These are phyloP conservation scores for Beauveria bassiana DNA, from an alignment of 2,329 filamentous ascomycete species.

Conservation along the genomic window DNA sequence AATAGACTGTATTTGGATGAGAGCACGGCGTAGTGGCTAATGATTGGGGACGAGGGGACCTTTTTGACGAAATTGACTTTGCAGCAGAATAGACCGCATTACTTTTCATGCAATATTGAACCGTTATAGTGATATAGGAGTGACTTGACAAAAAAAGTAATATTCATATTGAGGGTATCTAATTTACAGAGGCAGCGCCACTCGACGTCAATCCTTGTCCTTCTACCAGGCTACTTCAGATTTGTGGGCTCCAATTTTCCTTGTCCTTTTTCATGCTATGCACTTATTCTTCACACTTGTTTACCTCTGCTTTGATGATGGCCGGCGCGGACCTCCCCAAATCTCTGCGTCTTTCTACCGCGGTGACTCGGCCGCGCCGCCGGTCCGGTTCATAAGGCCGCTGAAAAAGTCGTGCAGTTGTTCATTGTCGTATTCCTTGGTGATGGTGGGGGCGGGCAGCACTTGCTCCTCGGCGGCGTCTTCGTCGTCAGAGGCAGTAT, in stretches of 20 bases:
- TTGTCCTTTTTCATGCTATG: slow-evolving; percentile 6
- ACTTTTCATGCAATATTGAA: not conserved
- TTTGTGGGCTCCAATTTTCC: slow-evolving; percentile 4
- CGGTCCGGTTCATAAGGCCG: slow-evolving; percentile 50
- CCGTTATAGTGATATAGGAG: not conserved
- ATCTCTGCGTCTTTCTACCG: slow-evolving; percentile 5
- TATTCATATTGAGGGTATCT: slow-evolving; percentile 32
- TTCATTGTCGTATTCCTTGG: slow-evolving; percentile 41
- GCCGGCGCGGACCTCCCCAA: no score
- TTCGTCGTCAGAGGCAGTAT: slow-evolving; percentile 38
- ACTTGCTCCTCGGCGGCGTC: slow-evolving; percentile 30
- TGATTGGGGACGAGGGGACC: not conserved
- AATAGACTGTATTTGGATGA: not conserved
- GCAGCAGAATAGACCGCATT: not conserved
- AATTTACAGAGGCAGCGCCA: slow-evolving; percentile 25
- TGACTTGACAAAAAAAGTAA: not conserved
- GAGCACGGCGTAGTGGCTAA: not conserved
- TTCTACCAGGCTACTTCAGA: not conserved
- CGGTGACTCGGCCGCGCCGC: slow-evolving; percentile 17
- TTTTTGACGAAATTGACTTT: not conserved
- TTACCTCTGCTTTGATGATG: no score
- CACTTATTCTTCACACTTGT: not conserved
- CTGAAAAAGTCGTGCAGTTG: slow-evolving; percentile 53
- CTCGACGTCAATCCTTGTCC: not conserved
- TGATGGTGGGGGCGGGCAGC: slow-evolving; percentile 29